phyloP scores from a whole-genome alignment of 805 yeast species.

The Sporopachydermia lactativora region DNA sequence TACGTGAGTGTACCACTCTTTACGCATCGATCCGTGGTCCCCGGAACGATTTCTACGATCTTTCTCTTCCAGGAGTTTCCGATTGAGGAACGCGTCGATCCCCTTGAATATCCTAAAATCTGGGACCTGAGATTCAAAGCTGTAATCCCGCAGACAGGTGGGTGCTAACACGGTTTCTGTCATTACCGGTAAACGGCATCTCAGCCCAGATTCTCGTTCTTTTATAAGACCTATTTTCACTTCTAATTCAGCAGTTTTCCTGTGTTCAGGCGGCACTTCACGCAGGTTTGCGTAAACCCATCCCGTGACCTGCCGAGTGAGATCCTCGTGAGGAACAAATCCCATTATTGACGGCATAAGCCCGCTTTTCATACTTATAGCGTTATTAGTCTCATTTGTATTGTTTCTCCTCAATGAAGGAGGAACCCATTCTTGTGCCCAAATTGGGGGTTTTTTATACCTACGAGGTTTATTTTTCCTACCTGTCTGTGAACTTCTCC shows the following conservation, averaged over 20 bases:
- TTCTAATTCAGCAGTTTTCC: constrained; percentile 30
- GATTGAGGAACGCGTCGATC: constrained; percentile 12
- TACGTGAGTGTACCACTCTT: background rate
- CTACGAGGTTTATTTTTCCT: constrained; percentile 38
- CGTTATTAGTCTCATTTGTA: background rate
- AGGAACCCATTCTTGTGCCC: constrained; percentile 72
- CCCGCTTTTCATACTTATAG: constrained; percentile 15
- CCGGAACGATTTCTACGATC: background rate
- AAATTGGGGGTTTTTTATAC: constrained; percentile 54
- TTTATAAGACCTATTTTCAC: constrained; percentile 20
- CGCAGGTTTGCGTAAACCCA: constrained; percentile 80
- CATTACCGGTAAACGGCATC: constrained; percentile 17
- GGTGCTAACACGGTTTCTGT: constrained; percentile 19
- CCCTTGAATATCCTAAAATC: constrained; percentile 14
- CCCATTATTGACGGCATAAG: constrained; percentile 49
- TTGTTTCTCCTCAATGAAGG: background rate
- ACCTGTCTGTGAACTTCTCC: constrained; percentile 3
- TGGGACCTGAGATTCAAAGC: constrained; percentile 15
- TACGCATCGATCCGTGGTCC: background rate
- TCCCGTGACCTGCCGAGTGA: constrained; percentile 68
- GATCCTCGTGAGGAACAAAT: constrained; percentile 63
- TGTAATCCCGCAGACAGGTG: constrained; percentile 13
- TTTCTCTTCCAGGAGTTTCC: constrained; percentile 3
- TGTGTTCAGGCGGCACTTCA: constrained; percentile 12
- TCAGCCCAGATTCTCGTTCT: constrained; percentile 13